Percentiles rank a stretch among this genome's conserved stretches.
Evolutionary conservation across 2,329 filamentous ascomycete genomes (phyloP).

Genomic region (Pestalotiopsis sp.): DNA sequence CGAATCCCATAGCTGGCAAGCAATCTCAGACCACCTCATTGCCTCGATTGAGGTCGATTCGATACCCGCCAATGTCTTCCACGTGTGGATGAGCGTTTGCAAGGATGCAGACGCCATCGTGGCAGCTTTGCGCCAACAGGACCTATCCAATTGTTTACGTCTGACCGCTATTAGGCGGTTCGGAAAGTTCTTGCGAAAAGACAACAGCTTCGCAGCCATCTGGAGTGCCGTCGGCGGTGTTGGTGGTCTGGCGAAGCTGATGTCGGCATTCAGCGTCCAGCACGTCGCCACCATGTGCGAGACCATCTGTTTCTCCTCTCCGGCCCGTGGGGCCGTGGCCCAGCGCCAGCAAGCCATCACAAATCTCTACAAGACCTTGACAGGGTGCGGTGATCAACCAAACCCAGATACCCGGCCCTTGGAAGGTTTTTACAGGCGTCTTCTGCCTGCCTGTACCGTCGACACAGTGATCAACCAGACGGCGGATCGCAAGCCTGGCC

Average conservation of each 20-base stretch:
- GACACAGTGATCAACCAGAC: not conserved
- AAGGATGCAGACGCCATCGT: slow-evolving; percentile 14
- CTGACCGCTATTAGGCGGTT: slow-evolving; percentile 17
- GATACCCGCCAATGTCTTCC: slow-evolving; percentile 14
- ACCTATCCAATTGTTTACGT: slow-evolving; percentile 13
- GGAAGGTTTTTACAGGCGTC: not conserved
- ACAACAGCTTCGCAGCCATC: slow-evolving; percentile 5
- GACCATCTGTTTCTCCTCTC: not conserved
- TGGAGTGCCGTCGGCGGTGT: slow-evolving; percentile 6
- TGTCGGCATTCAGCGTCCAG: slow-evolving; percentile 11
- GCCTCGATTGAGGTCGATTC: slow-evolving; percentile 12
- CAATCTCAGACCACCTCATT: slow-evolving; percentile 11
- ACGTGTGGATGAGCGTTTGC: slow-evolving; percentile 19
- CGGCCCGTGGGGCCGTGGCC: not conserved
- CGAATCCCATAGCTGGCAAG: not conserved
- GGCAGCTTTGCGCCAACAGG: slow-evolving; percentile 12
- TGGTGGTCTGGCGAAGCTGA: slow-evolving; percentile 2
- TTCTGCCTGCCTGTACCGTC: slow-evolving; percentile 6
- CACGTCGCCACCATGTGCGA: slow-evolving; percentile 6
- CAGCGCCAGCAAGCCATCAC: not conserved
- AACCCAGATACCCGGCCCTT: slow-evolving; percentile 10
- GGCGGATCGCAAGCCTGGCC: not conserved
- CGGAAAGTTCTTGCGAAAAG: slow-evolving; percentile 12
- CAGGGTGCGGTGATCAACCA: not conserved
- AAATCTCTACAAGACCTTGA: slow-evolving; percentile 5